Conservation (phyloP, 2,329 filamentous ascomycete species). For the Phoma sp. region DNA sequence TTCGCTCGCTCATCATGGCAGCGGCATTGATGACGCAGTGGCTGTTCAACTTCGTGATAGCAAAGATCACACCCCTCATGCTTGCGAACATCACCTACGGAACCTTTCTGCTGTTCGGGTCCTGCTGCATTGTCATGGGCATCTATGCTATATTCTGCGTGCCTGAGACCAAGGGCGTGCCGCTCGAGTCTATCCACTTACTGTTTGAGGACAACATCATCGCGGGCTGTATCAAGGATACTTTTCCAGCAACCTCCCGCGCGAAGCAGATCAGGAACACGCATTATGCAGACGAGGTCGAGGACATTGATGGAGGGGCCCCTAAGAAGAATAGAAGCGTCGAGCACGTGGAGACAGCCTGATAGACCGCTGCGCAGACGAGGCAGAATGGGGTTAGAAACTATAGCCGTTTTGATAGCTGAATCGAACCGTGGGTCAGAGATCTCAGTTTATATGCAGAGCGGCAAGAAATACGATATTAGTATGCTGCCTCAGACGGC, state of each 20-base stretch:
- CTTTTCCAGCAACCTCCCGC: slow-evolving; percentile 44
- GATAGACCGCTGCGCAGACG: background rate
- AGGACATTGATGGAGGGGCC: slow-evolving; percentile 28
- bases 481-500: background rate
- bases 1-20: slow-evolving; percentile 52
- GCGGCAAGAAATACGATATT: background rate
- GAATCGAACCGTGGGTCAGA: background rate
- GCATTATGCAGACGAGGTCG: slow-evolving; percentile 36
- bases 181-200: slow-evolving; percentile 50
- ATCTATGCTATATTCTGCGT: slow-evolving; percentile 51
- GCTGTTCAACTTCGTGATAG: slow-evolving; percentile 34
- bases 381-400: background rate
- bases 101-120: slow-evolving; percentile 52
- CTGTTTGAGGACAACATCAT: slow-evolving; percentile 53
- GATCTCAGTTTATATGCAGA: background rate
- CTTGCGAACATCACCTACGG: slow-evolving; percentile 52
- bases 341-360: slow-evolving; percentile 40
- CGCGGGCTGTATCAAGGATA: slow-evolving; percentile 48
- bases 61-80: slow-evolving; percentile 52
- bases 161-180: slow-evolving; percentile 53
- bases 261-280: slow-evolving; percentile 46
- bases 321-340: slow-evolving; percentile 32
- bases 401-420: background rate
- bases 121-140: slow-evolving; percentile 51
- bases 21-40: slow-evolving; percentile 55